Evolutionary conservation across 352 stramenopile species (phyloP), one percentile per base, ranked within the genome.

Genomic region (Globisporangium nodosum): DNA sequence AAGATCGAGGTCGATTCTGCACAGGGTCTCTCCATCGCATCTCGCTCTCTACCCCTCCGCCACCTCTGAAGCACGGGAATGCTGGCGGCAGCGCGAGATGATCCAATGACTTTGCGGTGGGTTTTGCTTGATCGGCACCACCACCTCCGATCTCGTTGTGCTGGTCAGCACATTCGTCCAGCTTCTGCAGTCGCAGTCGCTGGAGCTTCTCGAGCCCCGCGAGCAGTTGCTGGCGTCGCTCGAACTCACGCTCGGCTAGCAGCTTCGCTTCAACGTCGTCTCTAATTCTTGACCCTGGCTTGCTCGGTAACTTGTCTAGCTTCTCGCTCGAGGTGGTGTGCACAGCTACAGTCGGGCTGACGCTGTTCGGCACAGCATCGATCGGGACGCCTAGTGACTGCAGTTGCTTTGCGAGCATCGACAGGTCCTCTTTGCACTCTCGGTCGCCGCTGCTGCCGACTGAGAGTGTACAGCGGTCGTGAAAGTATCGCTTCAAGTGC

Each of bases 11-110:
- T 16, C 59, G 46, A 21, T 35, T 30, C 35, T 69, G 65, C 11
- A 85, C 65, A 6, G 77, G 77, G 13, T 76, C 69, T 43, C 65
- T 70, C 80, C 80, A 90, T 43, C 59, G 49, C 0, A 60, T 57
- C 24, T 67, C 56, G 15, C 20, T 58, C 31, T 39, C 49, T 24
- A 24, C 33, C 20, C 51, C 40, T 7, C 6, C 27, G 15, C 21
- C 48, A 3, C 37, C 46, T 18, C 56, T 12, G 16, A 56, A 61
- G 15, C 33, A 11, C 7, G 56, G 48, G 27, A 55, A 51, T 15
- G 27, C 45, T 39, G 33, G 45, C 6, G 27, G 31, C 31, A 35
- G 30, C 24, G 37, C 37, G 11, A 13, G 37, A 12, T 3, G 9
- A 18, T 15, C 12, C 7, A 13, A 47, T 47, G 40, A 15, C 12